Base-by-base conservation (phyloP, 2,329 filamentous ascomycete species). In the Dendrostoma leiphaemia region DNA sequence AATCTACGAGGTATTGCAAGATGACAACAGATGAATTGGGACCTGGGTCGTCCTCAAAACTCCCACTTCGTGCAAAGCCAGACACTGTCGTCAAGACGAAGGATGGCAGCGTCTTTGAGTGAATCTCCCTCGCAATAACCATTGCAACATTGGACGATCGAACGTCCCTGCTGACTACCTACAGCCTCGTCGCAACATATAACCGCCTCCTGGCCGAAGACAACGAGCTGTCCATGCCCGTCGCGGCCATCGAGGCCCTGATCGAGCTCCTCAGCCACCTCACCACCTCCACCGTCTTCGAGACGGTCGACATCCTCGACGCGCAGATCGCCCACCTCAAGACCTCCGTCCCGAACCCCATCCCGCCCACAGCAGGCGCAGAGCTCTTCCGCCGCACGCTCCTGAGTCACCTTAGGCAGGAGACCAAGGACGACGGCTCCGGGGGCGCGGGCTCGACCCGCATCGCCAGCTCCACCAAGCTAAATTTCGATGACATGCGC, bases 341-440 rank as follows among this genome's bases (percentile, higher is more conserved):
- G 70, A 79, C 80, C 54, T 84, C 86, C 19, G 88, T 96, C 50
- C 80, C 88, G 7, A 97, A 99, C 73, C 90, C 92, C 13, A 90
- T 97, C 53, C 93, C 92, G 4, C 84, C 97, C 15, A 91, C 90
- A 46, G 94, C 95, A 52, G 94, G 94, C 64, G 96, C 92, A 57
- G 92, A 97, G 70, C 84, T 97, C 56, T 97, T 99, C 78, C 89
- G 94, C 69, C 88, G 93, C 68, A 97, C 96, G 73, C 84, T 99
- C 63, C 88, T 96, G 65, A 85, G 86, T 53, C 91, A 80, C 60
- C 78, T 87, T 67, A 81, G 81, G 73, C 76, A 80, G 74, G 77
- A 79, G 61, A 54, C 65, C 59, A 44, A 68, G 65, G 63, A 59
- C 59, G 37, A 51, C 59, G 44, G 57, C 54, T 57, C 56, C 45